Evolutionary conservation across 352 stramenopile genomes (phyloP), one percentile per base, ranked within the genome.

Genomic region (Phytopythium aichiense): DNA sequence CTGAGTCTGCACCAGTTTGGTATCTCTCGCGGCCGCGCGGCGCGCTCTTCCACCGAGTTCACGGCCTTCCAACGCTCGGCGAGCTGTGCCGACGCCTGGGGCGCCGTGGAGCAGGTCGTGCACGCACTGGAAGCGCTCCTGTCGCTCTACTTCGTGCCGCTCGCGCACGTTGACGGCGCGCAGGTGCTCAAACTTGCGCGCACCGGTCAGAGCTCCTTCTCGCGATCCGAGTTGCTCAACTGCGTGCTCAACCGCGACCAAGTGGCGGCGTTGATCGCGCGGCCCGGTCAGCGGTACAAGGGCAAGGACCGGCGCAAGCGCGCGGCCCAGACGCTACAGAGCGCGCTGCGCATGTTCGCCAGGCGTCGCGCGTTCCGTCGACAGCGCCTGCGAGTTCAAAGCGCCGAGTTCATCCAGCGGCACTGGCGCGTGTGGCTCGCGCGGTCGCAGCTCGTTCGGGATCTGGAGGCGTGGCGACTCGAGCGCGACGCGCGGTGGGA

Each of bases 231-330:
- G 49, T 63, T 97, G 56, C 66, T 95, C 35, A 69, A 67, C 8
- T 97, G 89, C 45, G 78, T 97, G 28, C 72, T 89, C 38, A 97
- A 97, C 71, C 73, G 91, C 53, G 89, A 96, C 56, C 87, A 97
- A 59, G 84, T 97, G 0, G 71, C 73, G 42, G 68, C 74, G 37
- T 65, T 93, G 25, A 61, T 90, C 28, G 72, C 74, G 9, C 79
- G 83, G 38, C 81, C 89, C n/a, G 82, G 84, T 0, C 79, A 92
- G 63, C 81, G 87, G 18, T 95, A 87, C 69, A 87, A 89, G 58
- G 86, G 84, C 54, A 88, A 81, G 60, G 77, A 92, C 60, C 71
- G 75, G 48, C 86, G 79, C 56, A 67, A 77, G 43, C 72, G 77
- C 15, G 87, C 86, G 13, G 87, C 85, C 7, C 76, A 76, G 11